Conservation (phyloP, 164 flowering plant species). For the Cinnamomum micranthum region DNA sequence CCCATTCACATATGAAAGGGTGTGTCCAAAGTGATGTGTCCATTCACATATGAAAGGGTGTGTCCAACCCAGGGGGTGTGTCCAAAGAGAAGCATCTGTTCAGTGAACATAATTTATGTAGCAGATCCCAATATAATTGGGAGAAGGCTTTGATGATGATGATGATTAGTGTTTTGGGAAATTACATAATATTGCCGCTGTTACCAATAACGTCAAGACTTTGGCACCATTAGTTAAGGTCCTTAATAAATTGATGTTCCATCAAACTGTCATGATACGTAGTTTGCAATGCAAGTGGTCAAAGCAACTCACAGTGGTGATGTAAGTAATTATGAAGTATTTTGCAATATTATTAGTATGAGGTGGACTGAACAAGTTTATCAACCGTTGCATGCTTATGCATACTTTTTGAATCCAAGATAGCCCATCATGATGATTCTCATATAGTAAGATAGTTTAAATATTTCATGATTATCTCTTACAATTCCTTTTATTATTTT, state of each 20-base stretch:
- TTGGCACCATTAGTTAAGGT: slow-evolving; percentile 61
- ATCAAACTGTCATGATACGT: slow-evolving; percentile 59
- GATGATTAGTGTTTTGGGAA: no score
- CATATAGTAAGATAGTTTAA: slow-evolving; percentile 33
- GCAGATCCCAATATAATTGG: no score
- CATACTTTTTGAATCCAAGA: slow-evolving; percentile 49
- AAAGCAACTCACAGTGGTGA: slow-evolving; percentile 63
- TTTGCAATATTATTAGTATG: slow-evolving; percentile 44
- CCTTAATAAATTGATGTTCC: slow-evolving; percentile 56
- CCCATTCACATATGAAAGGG: no score
- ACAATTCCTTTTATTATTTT: background rate
- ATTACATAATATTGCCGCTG: no score
- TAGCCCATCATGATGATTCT: slow-evolving; percentile 61
- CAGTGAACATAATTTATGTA: no score
- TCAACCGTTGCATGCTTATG: no score
- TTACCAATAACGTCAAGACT: slow-evolving; percentile 22
- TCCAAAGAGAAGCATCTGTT: no score
- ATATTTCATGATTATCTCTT: background rate
- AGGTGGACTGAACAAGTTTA: slow-evolving; percentile 38
- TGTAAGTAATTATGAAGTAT: slow-evolving; percentile 53
- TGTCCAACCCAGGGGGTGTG: no score
- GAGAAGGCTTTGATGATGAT: no score
- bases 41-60: no score
- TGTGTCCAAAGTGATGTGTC: no score
- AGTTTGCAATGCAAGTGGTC: slow-evolving; percentile 59